Evolutionary conservation across 495 filamentous ascomycete species (phyloP).

Genomic region (Neohortaea acidophila): DNA sequence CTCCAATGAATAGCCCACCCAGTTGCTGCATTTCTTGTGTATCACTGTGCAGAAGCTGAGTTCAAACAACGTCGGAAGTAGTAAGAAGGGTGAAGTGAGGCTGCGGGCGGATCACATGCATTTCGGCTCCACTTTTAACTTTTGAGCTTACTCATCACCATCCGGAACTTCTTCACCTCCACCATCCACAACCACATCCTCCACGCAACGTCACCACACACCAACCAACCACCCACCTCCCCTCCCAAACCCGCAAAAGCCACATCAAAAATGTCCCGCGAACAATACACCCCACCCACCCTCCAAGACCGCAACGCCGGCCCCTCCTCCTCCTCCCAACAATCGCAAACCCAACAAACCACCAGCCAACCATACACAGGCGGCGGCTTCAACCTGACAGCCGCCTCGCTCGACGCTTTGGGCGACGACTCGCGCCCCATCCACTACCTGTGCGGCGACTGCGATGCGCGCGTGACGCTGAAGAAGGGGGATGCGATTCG

Average conservation of each 20-base stretch:
- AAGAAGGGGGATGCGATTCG: slow-evolving; percentile 77
- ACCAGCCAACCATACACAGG: neutral
- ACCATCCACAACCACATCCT: neutral
- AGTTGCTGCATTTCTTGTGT: too few species aligned
- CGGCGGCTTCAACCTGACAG: slow-evolving; percentile 14
- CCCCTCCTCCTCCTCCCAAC: neutral
- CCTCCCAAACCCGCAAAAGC: neutral
- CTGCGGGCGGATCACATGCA: too few species aligned
- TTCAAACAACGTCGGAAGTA: too few species aligned
- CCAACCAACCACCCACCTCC: neutral
- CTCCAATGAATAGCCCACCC: too few species aligned
- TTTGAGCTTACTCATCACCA: too few species aligned
- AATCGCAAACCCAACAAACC: too few species aligned
- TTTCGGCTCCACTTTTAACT: too few species aligned
- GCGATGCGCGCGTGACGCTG: slow-evolving; percentile 63
- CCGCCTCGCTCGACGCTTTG: slow-evolving; percentile 18
- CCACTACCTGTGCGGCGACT: slow-evolving; percentile 87
- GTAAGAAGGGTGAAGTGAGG: too few species aligned
- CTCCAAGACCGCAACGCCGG: neutral
- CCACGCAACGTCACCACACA: neutral
- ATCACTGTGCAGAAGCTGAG: too few species aligned
- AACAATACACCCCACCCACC: slow-evolving; percentile 13
- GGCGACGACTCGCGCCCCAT: slow-evolving; percentile 34
- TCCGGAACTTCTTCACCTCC: neutral
- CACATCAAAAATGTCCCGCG: slow-evolving; percentile 14